phyloP scores from a whole-genome alignment of 441 rosid genomes.

The Arabidopsis hybrid region DNA sequence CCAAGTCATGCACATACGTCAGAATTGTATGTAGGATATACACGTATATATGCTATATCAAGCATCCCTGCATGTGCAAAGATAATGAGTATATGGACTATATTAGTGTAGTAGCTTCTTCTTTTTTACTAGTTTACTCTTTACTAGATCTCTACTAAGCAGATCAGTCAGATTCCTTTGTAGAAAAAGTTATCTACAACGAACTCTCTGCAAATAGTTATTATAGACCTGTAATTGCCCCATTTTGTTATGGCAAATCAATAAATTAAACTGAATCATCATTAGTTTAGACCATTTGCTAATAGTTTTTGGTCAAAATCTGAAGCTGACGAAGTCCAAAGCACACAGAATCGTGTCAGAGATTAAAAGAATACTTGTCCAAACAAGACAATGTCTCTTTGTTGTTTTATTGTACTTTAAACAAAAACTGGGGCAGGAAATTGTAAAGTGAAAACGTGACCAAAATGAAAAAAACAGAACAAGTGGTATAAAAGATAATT shows the following conservation, averaged over 20 bases:
- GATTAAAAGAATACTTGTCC: slow-evolving; percentile 34
- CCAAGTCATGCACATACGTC: neutral
- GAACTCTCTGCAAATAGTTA: neutral
- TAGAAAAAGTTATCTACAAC: slow-evolving; percentile 7
- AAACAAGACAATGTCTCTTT: slow-evolving; percentile 33
- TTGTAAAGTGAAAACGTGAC: slow-evolving; percentile 34
- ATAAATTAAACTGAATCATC: slow-evolving; percentile 1
- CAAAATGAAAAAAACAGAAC: neutral
- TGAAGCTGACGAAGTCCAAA: slow-evolving; percentile 43
- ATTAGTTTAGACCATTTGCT: slow-evolving; percentile 21
- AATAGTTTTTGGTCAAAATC: slow-evolving; percentile 36
- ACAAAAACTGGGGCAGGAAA: slow-evolving; percentile 16
- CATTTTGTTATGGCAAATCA: neutral
- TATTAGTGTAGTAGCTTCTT: neutral
- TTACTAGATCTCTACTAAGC: neutral
- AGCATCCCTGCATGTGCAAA: slow-evolving; percentile 1
- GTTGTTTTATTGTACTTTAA: slow-evolving; percentile 5
- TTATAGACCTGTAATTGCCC: neutral
- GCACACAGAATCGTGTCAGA: slow-evolving; percentile 40
- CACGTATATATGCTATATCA: neutral
- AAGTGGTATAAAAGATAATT: slow-evolving; percentile 16
- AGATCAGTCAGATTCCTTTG: slow-evolving; percentile 20
- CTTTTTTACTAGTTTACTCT: slow-evolving; percentile 1
- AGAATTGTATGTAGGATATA: neutral
- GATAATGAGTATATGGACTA: neutral